Conservation (phyloP, 1,139 yeast species). For the Zygoascus sp. region DNA sequence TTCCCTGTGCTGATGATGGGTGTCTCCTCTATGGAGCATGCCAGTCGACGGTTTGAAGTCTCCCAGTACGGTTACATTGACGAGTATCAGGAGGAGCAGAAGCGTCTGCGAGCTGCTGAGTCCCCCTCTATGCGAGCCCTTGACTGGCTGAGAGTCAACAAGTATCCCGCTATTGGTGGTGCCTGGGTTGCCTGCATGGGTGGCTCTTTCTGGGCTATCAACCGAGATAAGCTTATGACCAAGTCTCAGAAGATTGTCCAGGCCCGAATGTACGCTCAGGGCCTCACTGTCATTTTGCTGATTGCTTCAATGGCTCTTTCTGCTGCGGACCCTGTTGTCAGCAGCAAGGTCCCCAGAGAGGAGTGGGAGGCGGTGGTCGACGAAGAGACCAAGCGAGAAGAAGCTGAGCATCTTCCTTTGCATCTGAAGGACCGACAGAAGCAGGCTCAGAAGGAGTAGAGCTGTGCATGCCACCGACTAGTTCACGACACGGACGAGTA, state of each 20-base stretch:
- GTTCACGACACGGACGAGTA: background rate
- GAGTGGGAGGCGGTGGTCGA: slow-evolving; percentile 31
- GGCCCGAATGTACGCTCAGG: slow-evolving; percentile 94
- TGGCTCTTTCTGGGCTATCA: slow-evolving; percentile 75
- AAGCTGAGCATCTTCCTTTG: slow-evolving; percentile 23
- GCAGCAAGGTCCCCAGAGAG: slow-evolving; percentile 20
- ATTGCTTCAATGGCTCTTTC: slow-evolving; percentile 34
- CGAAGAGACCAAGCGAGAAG: slow-evolving; percentile 28
- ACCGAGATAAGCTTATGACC: slow-evolving; percentile 72
- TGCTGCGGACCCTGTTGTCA: slow-evolving; percentile 33
- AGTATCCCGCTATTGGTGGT: slow-evolving; percentile 69
- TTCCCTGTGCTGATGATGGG: slow-evolving; percentile 32
- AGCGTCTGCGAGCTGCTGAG: slow-evolving; percentile 10
- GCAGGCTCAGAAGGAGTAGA: slow-evolving; percentile 2
- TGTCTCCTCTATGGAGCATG: slow-evolving; percentile 33
- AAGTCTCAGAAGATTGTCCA: slow-evolving; percentile 82
- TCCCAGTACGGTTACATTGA: slow-evolving; percentile 19
- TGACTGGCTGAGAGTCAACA: slow-evolving; percentile 41
- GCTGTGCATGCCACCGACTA: too few species aligned
- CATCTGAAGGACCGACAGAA: slow-evolving; percentile 17
- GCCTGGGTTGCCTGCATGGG: slow-evolving; percentile 86
- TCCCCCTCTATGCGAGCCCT: slow-evolving; percentile 8
- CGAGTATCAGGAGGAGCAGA: slow-evolving; percentile 13
- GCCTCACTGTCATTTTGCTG: slow-evolving; percentile 44
- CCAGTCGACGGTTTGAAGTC: slow-evolving; percentile 33